phyloP scores from a whole-genome alignment of 108 stramenopile genomes.

The Cyclotella sp. region DNA sequence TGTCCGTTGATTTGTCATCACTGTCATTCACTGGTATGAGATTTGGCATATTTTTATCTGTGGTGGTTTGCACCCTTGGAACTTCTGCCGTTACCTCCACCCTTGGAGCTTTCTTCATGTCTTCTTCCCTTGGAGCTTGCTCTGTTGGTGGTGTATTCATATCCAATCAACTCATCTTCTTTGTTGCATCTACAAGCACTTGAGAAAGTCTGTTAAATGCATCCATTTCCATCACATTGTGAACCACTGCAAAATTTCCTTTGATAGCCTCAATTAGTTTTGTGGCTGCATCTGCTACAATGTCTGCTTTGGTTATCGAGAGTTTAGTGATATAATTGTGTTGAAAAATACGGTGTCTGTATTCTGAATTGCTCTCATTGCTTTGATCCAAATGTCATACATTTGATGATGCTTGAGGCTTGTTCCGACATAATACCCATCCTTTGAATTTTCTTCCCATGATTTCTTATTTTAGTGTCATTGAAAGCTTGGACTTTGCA shows the following conservation, averaged over 20 bases:
- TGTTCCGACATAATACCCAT: background rate
- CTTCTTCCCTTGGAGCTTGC: too few species aligned
- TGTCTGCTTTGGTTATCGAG: background rate
- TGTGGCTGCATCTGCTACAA: too few species aligned
- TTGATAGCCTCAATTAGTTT: too few species aligned
- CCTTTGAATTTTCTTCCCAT: too few species aligned
- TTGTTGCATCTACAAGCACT: too few species aligned
- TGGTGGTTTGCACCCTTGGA: background rate
- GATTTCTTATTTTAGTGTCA: background rate
- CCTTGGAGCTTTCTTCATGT: background rate
- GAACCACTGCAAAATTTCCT: background rate
- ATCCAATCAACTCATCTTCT: background rate
- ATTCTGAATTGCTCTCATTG: too few species aligned
- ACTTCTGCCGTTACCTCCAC: background rate
- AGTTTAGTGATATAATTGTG: background rate
- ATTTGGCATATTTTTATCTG: background rate
- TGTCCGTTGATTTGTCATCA: background rate
- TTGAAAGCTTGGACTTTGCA: too few species aligned
- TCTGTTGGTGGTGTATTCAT: too few species aligned
- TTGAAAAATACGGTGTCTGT: too few species aligned
- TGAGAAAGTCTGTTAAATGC: too few species aligned
- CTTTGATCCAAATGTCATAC: too few species aligned
- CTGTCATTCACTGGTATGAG: background rate
- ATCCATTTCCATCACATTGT: background rate
- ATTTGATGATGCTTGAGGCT: background rate